Percentiles rank a stretch among this genome's conserved stretches.
Conservation (phyloP, 1,284 basidiomycete genomes). For the Lentinula novae-zelandiae region DNA sequence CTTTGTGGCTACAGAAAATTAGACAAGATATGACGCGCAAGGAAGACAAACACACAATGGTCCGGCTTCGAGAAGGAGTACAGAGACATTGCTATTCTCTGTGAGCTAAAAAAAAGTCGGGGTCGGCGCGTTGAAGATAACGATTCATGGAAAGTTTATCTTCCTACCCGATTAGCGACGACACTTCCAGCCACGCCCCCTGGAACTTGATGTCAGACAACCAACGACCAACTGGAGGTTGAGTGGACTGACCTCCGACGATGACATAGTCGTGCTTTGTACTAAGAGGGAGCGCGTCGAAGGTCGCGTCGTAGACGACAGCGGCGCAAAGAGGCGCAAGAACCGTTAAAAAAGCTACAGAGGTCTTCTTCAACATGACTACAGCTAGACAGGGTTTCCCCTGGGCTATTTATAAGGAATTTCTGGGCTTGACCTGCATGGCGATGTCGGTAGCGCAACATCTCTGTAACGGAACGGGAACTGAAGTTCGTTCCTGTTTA, state of each 20-base stretch:
- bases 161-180: neutral
- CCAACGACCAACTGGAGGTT: neutral
- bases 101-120: neutral
- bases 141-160: neutral
- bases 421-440: neutral
- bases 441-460: neutral
- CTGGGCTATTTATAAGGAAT: neutral
- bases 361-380: neutral
- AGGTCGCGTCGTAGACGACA: neutral
- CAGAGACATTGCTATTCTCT: neutral
- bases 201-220: neutral
- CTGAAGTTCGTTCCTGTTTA: neutral
- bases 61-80: neutral
- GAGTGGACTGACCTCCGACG: slow-evolving; percentile 1
- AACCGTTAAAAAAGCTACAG: neutral
- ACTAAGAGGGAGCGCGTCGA: neutral
- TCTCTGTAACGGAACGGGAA: neutral
- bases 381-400: neutral
- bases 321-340: neutral
- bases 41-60: neutral
- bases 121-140: too few relatives aligned
- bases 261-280: slow-evolving; percentile 3
- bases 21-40: neutral
- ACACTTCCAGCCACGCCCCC: neutral
- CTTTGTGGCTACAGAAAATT: neutral